phyloP scores from a whole-genome alignment of 192 early-diverging fungal species.

The Diversispora eburnea region DNA sequence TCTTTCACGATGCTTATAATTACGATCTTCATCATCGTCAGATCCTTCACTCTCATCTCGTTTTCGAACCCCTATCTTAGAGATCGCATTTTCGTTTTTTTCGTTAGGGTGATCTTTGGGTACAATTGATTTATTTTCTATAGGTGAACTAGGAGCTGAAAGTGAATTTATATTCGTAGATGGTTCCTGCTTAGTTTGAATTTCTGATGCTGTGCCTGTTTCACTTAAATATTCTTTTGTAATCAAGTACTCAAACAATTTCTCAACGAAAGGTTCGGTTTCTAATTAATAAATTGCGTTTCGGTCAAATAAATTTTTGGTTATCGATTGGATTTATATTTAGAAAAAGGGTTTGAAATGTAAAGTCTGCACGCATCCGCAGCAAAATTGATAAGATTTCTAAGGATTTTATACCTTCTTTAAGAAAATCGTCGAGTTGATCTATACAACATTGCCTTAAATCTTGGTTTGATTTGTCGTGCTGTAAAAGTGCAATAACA shows the following conservation, averaged over 20 bases:
- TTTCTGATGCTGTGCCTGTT: background rate
- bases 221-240: slow-evolving; percentile 42
- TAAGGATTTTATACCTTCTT: slow-evolving; percentile 51
- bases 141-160: slow-evolving; percentile 5
- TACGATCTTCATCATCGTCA: slow-evolving; percentile 69
- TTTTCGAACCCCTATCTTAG: slow-evolving; percentile 29
- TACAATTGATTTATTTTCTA: slow-evolving; percentile 9
- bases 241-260: slow-evolving; percentile 53
- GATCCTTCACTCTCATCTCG: slow-evolving; percentile 49
- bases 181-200: slow-evolving; percentile 4
- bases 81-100: background rate
- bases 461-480: slow-evolving; percentile 56
- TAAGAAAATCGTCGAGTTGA: slow-evolving; percentile 77
- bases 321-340: slow-evolving; percentile 9
- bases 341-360: background rate
- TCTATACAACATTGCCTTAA: slow-evolving; percentile 53
- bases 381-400: background rate
- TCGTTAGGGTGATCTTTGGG: background rate
- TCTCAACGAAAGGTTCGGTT: slow-evolving; percentile 61
- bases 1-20: slow-evolving; percentile 64
- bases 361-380: too few species aligned
- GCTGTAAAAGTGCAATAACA: slow-evolving; percentile 71
- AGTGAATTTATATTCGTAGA: background rate
- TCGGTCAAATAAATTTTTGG: slow-evolving; percentile 5
- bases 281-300: slow-evolving; percentile 42